Evolutionary conservation across 257 asterid species (phyloP).

Genomic region (Gardenia jasminoides): DNA sequence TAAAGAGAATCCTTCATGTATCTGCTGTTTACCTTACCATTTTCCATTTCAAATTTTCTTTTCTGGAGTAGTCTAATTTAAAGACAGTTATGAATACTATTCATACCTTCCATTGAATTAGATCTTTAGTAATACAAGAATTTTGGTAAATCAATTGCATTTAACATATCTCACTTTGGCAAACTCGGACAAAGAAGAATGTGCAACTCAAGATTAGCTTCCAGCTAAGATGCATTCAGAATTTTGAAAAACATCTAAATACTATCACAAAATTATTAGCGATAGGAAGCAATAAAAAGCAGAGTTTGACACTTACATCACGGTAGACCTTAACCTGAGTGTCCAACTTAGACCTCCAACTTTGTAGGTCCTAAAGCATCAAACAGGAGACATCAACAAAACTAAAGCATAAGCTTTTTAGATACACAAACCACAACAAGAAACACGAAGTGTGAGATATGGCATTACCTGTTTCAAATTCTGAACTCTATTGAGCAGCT

Average conservation of each 20-base stretch:
- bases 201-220: not conserved
- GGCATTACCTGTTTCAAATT: conserved; percentile 70
- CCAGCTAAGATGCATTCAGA: not conserved
- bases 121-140: not conserved
- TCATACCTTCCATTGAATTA: not conserved
- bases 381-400: not conserved
- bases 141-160: not conserved
- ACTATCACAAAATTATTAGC: not conserved
- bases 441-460: not conserved
- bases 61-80: not conserved
- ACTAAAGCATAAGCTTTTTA: not conserved
- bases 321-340: conserved; percentile 80
- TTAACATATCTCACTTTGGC: not conserved
- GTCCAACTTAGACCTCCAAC: conserved; percentile 84
- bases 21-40: not conserved
- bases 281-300: not conserved
- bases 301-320: conserved; percentile 43
- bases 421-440: not conserved
- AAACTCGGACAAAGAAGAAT: conserved; percentile 5
- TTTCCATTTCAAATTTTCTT: not conserved
- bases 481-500: conserved; percentile 68
- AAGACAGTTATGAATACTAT: not conserved
- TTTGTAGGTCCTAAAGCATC: conserved; percentile 67
- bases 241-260: not conserved
- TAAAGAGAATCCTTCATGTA: not conserved